Base-by-base conservation (phyloP, 768 basidiomycete genomes). In the Auriscalpium vulgare region DNA sequence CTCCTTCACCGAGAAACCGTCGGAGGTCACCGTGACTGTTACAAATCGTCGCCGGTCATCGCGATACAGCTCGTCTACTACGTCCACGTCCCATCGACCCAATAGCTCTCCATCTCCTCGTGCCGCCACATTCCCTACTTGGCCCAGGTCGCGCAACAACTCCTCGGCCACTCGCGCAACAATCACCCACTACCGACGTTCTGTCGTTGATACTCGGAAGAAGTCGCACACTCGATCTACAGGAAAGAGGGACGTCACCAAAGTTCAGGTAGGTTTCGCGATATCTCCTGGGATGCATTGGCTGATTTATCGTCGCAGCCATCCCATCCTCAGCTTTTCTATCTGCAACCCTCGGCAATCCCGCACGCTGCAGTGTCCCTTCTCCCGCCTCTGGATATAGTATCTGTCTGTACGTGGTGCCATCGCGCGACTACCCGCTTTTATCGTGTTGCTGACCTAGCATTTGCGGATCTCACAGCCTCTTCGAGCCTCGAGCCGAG, bases 151-250 rank as follows among this genome's bases (percentile, higher is more conserved):
- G 35, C 61, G 61, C 46, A 29, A 29, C 29, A 50, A 55, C 11
- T 55, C 53, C 11, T 62, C 61, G 8, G 61, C 58, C 11, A 58
- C 61, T 2, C 61, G 57, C 8, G 61, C 61, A n/a, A 62, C 61
- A 19, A 62, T 62, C 40, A 62, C 61, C 14, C 61, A 62, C 50
- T 62, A 60, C 55, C 61, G 61, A 10, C 61, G 61, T 34, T 62
- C 61, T 47, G 49, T 61, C 23, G 48, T 57, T 1, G 59, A 58
- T 16, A 49, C 13, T 17, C 54, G 45, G 53, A 61, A 62, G 21
- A 57, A 58, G 48, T 14, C 29, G 17, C 56, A 16, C 44, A 17
- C 53, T 7, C 46, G 14, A 3, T 47, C 53, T 14, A 10, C 10
- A 38, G 38, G 19, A 53, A 53, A 19, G 23, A 53, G 43, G 44